Evolutionary conservation across 1,284 basidiomycete species (phyloP).

Genomic region (Ceratobasidium sp.): DNA sequence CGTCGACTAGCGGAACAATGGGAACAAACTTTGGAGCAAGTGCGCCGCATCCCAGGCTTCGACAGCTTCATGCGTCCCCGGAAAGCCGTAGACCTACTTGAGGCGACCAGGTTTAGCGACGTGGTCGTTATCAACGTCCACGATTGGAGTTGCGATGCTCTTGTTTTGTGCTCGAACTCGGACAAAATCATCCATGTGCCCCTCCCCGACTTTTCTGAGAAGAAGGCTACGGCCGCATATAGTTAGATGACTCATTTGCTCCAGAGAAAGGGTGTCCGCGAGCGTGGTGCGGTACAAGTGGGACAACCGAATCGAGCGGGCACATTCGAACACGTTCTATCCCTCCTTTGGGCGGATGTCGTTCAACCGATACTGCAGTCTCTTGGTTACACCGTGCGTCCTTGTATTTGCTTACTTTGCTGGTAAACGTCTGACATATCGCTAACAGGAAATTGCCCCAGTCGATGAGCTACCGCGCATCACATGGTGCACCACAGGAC

Average conservation of each 20-base stretch:
- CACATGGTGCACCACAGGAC: slow-evolving; percentile 8
- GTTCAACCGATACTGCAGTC: background rate
- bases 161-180: background rate
- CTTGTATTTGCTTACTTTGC: background rate
- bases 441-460: background rate
- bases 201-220: background rate
- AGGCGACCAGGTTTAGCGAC: background rate
- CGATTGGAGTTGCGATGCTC: slow-evolving; percentile 3
- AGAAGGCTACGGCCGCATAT: too few relatives aligned
- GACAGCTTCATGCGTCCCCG: slow-evolving; percentile 13
- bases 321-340: background rate
- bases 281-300: background rate
- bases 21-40: background rate
- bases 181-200: background rate
- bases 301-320: background rate
- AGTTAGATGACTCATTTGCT: background rate
- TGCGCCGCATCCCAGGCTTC: slow-evolving; percentile 19
- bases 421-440: background rate
- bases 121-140: slow-evolving; percentile 19
- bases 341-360: background rate
- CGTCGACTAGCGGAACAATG: slow-evolving; percentile 12
- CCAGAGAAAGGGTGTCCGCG: background rate
- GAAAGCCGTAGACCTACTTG: background rate
- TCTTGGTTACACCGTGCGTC: background rate
- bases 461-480: background rate